These are phyloP conservation scores for Ilex asprella DNA, from an alignment of 257 asterid genomes.

Conservation along the genomic window DNA sequence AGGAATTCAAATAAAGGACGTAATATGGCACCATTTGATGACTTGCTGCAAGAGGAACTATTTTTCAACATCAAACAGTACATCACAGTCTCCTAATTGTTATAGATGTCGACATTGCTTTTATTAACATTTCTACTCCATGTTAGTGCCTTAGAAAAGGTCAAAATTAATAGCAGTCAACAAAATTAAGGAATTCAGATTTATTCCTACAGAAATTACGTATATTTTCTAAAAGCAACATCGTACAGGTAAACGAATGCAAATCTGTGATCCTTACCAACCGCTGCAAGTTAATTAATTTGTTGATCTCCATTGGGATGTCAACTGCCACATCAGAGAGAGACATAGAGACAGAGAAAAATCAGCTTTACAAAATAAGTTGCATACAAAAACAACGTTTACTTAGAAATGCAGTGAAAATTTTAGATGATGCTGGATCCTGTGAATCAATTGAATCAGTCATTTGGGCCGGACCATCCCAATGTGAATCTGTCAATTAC, in stretches of 20 bases:
- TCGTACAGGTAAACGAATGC: not conserved
- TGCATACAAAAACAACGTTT: not conserved
- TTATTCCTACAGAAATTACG: not conserved
- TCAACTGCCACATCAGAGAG: conserved; percentile 53
- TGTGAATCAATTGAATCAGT: not conserved
- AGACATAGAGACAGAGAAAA: conserved; percentile 4
- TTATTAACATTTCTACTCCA: not conserved
- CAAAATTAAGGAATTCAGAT: not conserved
- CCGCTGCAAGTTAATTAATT: conserved; percentile 82
- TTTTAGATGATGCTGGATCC: not conserved
- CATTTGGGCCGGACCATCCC: no score
- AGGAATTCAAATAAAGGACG: no score
- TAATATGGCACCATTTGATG: no score
- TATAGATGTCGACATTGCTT: no score
- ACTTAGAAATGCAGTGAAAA: not conserved
- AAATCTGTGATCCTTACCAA: conserved; percentile 52
- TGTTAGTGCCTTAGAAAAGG: not conserved
- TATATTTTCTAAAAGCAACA: not conserved
- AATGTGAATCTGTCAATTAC: no score
- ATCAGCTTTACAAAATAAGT: conserved; percentile 12
- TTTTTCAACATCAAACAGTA: no score
- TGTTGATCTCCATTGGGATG: conserved; percentile 71
- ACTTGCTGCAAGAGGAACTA: not conserved
- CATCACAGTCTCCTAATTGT: not conserved
- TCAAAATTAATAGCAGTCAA: not conserved